Evolutionary conservation across 2,329 filamentous ascomycete genomes (phyloP).

Genomic region (Phaeosphaeria sp.): DNA sequence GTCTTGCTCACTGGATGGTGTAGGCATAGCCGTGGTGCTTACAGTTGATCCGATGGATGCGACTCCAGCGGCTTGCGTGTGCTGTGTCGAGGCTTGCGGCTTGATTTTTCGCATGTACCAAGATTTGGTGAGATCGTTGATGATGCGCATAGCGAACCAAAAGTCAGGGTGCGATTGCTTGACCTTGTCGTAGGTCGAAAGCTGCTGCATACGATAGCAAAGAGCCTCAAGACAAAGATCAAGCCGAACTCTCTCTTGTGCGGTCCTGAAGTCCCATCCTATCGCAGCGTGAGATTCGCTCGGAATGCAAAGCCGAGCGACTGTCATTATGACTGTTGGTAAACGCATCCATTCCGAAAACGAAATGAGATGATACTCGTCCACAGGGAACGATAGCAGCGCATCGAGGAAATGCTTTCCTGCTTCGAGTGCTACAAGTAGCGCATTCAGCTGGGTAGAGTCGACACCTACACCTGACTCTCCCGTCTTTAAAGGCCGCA

Average conservation of each 20-base stretch:
- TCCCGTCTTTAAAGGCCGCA: constrained; percentile 19
- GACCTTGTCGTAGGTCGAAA: constrained; percentile 31
- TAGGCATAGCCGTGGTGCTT: constrained; percentile 8
- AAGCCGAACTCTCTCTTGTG: constrained; percentile 38
- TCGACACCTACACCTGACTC: constrained; percentile 3
- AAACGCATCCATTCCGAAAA: constrained; percentile 44
- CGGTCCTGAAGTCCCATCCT: constrained; percentile 41
- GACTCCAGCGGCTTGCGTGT: neutral
- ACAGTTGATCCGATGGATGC: constrained; percentile 9
- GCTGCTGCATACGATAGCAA: constrained; percentile 41
- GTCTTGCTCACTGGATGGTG: constrained; percentile 1
- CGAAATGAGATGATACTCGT: constrained; percentile 38
- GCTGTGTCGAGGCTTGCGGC: neutral
- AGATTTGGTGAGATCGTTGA: constrained; percentile 34
- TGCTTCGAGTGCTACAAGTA: constrained; percentile 61
- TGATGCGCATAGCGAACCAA: constrained; percentile 38
- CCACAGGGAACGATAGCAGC: constrained; percentile 74
- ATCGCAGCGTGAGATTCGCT: constrained; percentile 24
- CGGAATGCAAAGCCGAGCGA: constrained; percentile 39
- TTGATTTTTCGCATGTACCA: constrained; percentile 41
- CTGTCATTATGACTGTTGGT: constrained; percentile 36
- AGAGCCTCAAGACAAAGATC: constrained; percentile 43
- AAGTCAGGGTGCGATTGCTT: constrained; percentile 38
- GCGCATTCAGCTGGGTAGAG: constrained; percentile 27
- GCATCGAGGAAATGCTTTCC: constrained; percentile 71